Conservation (phyloP, 225 moss, liverwort and hornwort species). For the Thuidium tamariscinum region DNA sequence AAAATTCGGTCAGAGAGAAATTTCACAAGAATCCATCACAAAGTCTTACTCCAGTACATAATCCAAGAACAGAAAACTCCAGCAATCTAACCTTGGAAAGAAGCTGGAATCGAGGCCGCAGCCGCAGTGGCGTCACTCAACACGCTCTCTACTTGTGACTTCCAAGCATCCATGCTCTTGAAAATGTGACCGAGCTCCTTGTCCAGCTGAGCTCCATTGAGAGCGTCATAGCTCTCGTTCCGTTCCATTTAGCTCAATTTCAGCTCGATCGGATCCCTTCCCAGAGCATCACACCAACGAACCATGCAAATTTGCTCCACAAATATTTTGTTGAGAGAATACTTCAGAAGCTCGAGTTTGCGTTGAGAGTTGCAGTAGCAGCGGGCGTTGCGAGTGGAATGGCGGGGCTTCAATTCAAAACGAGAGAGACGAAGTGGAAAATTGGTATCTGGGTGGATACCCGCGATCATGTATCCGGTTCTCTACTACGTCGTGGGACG, state of each 20-base stretch:
- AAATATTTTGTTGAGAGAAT: too few relatives aligned
- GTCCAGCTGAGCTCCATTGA: background rate
- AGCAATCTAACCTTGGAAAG: conserved; percentile 14
- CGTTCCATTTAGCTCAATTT: conserved; percentile 14
- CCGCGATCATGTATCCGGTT: background rate
- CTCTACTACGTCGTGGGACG: background rate
- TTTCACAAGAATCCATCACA: background rate
- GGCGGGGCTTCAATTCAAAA: background rate
- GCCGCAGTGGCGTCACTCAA: conserved; percentile 4
- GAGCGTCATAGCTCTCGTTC: background rate
- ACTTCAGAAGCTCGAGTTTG: too few relatives aligned
- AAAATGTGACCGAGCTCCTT: conserved; percentile 27
- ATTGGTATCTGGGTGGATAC: background rate
- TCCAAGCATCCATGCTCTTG: conserved; percentile 23
- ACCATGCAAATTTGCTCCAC: background rate
- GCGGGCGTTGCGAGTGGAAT: too few relatives aligned
- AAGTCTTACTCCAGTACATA: background rate
- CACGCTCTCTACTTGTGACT: background rate
- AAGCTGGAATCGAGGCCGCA: conserved; percentile 3
- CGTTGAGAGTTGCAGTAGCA: background rate
- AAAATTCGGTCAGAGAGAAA: background rate
- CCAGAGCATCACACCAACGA: background rate
- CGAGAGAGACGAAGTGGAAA: background rate
- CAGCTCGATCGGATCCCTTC: background rate
- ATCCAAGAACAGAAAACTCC: background rate